These are phyloP conservation scores for Kernera saxatilis DNA, from an alignment of 345 rosid genomes.

Conservation along the genomic window DNA sequence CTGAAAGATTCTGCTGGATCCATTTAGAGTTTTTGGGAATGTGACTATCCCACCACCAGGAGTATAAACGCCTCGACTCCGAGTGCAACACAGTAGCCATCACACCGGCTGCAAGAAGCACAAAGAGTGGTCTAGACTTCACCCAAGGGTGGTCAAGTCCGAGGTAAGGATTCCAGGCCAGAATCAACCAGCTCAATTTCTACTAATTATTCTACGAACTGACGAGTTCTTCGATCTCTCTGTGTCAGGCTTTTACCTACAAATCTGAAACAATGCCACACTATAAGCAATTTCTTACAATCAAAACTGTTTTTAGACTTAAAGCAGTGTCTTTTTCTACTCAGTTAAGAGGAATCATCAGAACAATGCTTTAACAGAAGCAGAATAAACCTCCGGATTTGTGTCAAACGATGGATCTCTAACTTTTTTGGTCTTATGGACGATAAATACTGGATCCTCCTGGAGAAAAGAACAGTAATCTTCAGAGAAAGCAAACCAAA, in stretches of 20 bases:
- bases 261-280: conserved; percentile 11
- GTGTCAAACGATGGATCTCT: conserved; percentile 6
- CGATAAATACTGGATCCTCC: neutral
- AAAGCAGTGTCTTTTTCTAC: neutral
- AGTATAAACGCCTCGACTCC: conserved; percentile 65
- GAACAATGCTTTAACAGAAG: neutral
- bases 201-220: neutral
- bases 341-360: neutral
- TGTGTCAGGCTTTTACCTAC: conserved; percentile 13
- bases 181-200: conserved; percentile 32
- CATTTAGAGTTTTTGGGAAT: conserved; percentile 97
- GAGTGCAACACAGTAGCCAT: conserved; percentile 62
- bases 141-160: conserved; percentile 43
- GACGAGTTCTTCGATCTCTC: neutral
- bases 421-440: neutral
- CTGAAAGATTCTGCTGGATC: conserved; percentile 98
- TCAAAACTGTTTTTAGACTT: neutral
- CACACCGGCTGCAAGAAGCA: conserved; percentile 44
- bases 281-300: neutral
- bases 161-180: conserved; percentile 66
- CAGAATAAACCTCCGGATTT: conserved; percentile 7
- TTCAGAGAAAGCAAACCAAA: conserved; percentile 14
- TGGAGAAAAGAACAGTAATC: neutral
- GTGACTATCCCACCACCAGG: conserved; percentile 99
- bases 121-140: conserved; percentile 56